These are phyloP conservation scores for Aspergillus incahuasiensis DNA, from an alignment of 495 filamentous ascomycete species.

Conservation along the genomic window DNA sequence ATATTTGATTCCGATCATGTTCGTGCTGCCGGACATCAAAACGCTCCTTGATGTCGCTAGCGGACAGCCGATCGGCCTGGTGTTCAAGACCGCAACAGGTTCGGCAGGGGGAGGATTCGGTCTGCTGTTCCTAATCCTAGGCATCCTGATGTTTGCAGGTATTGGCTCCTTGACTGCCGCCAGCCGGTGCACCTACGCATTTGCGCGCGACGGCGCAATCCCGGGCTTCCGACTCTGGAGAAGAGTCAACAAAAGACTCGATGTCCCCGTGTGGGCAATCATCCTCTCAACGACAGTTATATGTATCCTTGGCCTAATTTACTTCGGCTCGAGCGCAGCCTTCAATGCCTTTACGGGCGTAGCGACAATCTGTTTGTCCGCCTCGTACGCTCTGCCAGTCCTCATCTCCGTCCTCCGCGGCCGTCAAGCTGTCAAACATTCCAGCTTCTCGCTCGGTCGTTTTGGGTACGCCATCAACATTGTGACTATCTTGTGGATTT, in stretches of 20 bases:
- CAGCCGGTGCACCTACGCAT: conserved; percentile 72
- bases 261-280: conserved; percentile 56
- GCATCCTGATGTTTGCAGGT: conserved; percentile 68
- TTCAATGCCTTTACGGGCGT: conserved; percentile 66
- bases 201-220: conserved; percentile 62
- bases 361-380: conserved; percentile 59
- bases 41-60: conserved; percentile 53
- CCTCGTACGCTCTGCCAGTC: conserved; percentile 61
- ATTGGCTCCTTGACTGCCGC: conserved; percentile 69
- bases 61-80: conserved; percentile 44
- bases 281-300: conserved; percentile 51
- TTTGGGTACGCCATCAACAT: conserved; percentile 52
- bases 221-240: conserved; percentile 63
- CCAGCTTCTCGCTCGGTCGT: conserved; percentile 45
- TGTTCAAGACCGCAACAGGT: conserved; percentile 34
- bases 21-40: conserved; percentile 56
- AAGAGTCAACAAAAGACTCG: conserved; percentile 48
- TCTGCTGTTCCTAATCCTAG: conserved; percentile 66
- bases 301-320: conserved; percentile 57
- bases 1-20: conserved; percentile 63
- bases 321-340: conserved; percentile 56
- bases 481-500: conserved; percentile 46
- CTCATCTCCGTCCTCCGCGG: conserved; percentile 52
- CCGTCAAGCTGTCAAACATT: conserved; percentile 42
- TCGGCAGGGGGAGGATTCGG: conserved; percentile 60